Conservation (phyloP, 192 early-diverging fungal species). For the Geosiphon pyriformis region DNA sequence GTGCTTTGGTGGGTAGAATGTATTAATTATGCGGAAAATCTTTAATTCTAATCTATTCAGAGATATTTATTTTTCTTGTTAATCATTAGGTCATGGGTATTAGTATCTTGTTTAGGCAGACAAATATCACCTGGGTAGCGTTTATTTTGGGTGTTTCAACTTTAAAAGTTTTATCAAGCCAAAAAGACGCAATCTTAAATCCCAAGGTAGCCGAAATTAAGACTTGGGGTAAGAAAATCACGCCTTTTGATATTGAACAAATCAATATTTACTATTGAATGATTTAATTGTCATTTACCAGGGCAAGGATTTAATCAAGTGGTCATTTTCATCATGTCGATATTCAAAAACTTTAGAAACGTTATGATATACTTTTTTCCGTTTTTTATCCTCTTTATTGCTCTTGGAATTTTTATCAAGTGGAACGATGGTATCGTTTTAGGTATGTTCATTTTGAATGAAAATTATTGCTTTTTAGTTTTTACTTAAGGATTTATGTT, state of each 20-base stretch:
- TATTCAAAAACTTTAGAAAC: constrained; percentile 14
- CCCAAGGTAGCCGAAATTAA: neutral
- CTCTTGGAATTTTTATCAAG: constrained; percentile 64
- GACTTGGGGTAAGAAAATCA: neutral
- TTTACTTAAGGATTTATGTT: neutral
- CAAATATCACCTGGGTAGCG: constrained; percentile 84
- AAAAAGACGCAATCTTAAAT: neutral
- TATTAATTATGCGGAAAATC: too few relatives aligned
- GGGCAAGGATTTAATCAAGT: constrained; percentile 19
- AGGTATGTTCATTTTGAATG: too few relatives aligned
- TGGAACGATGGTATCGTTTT: constrained; percentile 84
- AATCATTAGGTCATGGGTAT: neutral
- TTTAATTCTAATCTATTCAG: too few relatives aligned
- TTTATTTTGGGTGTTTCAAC: constrained; percentile 52
- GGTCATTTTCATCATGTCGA: constrained; percentile 22
- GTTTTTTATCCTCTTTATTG: constrained; percentile 40
- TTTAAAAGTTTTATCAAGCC: neutral
- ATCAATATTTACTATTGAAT: neutral
- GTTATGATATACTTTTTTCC: constrained; percentile 38
- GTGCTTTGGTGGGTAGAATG: constrained; percentile 58
- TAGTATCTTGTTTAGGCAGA: constrained; percentile 75
- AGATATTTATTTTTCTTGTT: neutral
- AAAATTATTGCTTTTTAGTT: neutral
- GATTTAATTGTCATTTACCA: neutral
- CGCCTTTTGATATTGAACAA: neutral